These are phyloP conservation scores for Fusarium sp. DNA, from an alignment of 2,329 filamentous ascomycete genomes.

Conservation along the genomic window DNA sequence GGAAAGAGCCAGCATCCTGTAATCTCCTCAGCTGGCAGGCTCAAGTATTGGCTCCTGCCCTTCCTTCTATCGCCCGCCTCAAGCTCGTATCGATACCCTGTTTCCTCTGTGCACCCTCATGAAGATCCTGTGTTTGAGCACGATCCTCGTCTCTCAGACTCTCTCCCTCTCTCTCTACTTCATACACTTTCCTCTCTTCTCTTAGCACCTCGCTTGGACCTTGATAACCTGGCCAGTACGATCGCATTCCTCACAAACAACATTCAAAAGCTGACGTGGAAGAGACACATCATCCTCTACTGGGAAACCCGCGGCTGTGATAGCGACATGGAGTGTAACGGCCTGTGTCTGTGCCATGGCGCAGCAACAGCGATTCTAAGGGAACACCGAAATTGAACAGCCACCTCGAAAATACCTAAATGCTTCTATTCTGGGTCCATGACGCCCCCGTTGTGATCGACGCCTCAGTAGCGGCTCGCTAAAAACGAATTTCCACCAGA, in stretches of 20 bases:
- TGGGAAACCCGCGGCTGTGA: constrained; percentile 24
- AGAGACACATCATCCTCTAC: constrained; percentile 25
- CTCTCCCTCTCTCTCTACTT: background rate
- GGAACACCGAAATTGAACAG: constrained; percentile 20
- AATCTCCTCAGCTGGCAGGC: constrained; percentile 38
- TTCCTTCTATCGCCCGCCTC: constrained; percentile 22
- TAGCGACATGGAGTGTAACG: constrained; percentile 3
- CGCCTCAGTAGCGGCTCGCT: constrained; percentile 22
- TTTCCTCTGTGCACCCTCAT: constrained; percentile 2
- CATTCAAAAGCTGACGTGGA: constrained; percentile 19
- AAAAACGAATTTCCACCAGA: constrained; percentile 36
- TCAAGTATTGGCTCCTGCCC: constrained; percentile 14
- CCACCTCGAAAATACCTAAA: constrained; percentile 2
- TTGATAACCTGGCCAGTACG: background rate
- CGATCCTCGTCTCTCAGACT: constrained; percentile 3
- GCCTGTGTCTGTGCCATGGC: constrained; percentile 39
- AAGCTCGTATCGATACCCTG: constrained; percentile 28
- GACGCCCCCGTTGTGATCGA: constrained; percentile 24
- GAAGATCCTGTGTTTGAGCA: constrained; percentile 31
- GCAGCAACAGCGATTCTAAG: constrained; percentile 23
- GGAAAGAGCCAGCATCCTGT: constrained; percentile 40
- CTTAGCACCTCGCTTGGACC: constrained; percentile 32
- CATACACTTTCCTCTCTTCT: constrained; percentile 26
- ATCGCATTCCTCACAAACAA: constrained; percentile 15
- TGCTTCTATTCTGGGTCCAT: constrained; percentile 27